Base-by-base conservation (phyloP, 768 basidiomycete species). In the Pisolithus microcarpus region DNA sequence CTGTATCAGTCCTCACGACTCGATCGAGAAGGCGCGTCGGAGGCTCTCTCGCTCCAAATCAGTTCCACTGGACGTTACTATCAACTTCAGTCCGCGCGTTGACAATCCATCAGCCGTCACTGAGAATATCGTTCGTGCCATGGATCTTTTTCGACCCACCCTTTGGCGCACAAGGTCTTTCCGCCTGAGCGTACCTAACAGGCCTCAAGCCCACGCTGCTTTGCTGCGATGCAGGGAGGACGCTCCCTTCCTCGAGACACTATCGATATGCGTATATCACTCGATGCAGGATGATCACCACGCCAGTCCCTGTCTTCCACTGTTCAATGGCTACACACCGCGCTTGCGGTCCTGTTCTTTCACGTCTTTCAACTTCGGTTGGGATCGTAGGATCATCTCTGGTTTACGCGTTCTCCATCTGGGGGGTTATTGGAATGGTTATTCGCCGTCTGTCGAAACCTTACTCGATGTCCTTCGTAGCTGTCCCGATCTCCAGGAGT, bases 331-430 rank as follows among this genome's bases (percentile, higher is more conserved):
- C n/a, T 70, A 75, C 52, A 85, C 82, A 3, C 89, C 88, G 9
- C 78, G 78, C 38, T 74, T 91, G 19, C 77, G 69, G 28, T 82
- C 81, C 11, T 87, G 85, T 54, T 86, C 87, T 11, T 76, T 90
- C 62, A 84, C 84, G 31, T 89, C 87, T n/a, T 89, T 89, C 73
- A 85, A 89, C 65, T 89, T 89, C 61, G 80, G 79, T 15, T 90
- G 87, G 87, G 84, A 89, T 55, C 65, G 69, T 47, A 72, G 72
- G 53, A 70, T 86, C 43, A 72, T 85, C 51, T 77, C 77, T 43
- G 74, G 76, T 23, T 72, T 91, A 55, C 81, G 81, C 47, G 78
- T 85, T 38, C 74, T 91, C 56, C 85, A 85, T 55, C 70, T 91
- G 3, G 83, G 81, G 42, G 88, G 88, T 21, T 90, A 90, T 61